Evolutionary conservation across 208 protist genomes (phyloP), one percentile per base, ranked within the genome.

Genomic region (Crithidia expoeki): DNA sequence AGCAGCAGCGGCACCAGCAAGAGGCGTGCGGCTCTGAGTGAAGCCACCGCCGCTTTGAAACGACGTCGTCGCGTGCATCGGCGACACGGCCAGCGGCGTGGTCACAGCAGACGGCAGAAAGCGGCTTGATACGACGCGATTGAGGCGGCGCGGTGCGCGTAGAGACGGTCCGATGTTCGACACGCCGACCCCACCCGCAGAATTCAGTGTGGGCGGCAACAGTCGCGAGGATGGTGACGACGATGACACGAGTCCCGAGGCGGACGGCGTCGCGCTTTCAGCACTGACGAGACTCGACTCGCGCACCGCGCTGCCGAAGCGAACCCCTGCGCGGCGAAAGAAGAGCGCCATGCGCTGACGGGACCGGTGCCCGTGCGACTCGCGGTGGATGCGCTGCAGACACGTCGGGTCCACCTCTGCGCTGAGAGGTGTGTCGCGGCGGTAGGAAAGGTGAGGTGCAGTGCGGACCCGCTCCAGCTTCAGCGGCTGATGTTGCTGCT

Each of bases 381-480:
- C 71, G 38, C 49, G 47, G 47, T 58, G 71, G 17, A 70, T 76
- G 34, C 56, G 52, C 32, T 12, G 25, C 12, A 70, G 71, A 11
- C 53, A 76, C 16, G 36, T 33, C 9, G 63, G 62, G 47, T 63
- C 71, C 3, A 69, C 49, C 28, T 49, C 55, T 7, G 55, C 63
- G 23, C 25, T 51, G 28, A 55, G 33, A 0, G 62, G 72, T 2
- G 21, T 46, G 56, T 76, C 71, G 30, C 57, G 32, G 34, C 19
- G 71, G 23, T 63, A 53, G n/a, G 61, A 68, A 0, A 68, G 33
- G 21, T 52, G 69, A 17, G 52, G 69, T 1, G 33, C 27, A 10
- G 30, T 63, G 27, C 59, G 69, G 27, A 64, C 69, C 14, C 61
- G 60, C 42, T 75, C 32, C 19, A 68, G 69, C 33, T 68, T 30